phyloP scores from a whole-genome alignment of 345 rosid genomes.

The Lepidium aucheri region DNA sequence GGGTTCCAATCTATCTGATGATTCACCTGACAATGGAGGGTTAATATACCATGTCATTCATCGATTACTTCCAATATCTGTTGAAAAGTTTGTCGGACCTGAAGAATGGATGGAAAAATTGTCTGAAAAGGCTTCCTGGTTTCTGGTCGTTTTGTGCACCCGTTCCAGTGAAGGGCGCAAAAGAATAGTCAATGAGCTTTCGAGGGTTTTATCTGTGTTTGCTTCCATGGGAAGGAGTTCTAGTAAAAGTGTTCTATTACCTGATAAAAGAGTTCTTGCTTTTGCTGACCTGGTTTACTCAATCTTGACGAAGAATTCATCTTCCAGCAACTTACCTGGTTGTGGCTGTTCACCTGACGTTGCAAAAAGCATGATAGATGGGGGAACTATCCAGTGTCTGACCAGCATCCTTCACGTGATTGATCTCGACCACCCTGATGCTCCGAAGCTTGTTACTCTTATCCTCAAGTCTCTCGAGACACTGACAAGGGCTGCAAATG shows the following conservation, averaged over 20 bases:
- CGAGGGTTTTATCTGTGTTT: slow-evolving; percentile 63
- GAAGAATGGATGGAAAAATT: slow-evolving; percentile 86
- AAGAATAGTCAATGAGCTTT: slow-evolving; percentile 79
- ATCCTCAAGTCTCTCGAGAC: slow-evolving; percentile 81
- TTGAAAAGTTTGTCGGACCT: slow-evolving; percentile 65
- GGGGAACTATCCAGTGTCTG: slow-evolving; percentile 71
- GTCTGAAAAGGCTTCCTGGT: slow-evolving; percentile 90
- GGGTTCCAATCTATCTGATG: slow-evolving; percentile 51
- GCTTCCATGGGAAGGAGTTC: slow-evolving; percentile 62
- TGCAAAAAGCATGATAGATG: slow-evolving; percentile 94
- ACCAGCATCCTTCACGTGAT: slow-evolving; percentile 75
- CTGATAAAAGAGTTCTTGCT: slow-evolving; percentile 68
- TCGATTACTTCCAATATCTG: slow-evolving; percentile 60
- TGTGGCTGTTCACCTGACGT: slow-evolving; percentile 87
- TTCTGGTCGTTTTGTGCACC: slow-evolving; percentile 79
- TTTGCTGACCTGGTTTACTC: slow-evolving; percentile 73
- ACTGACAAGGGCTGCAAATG: slow-evolving; percentile 89
- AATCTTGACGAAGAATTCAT: slow-evolving; percentile 78
- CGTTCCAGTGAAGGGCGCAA: slow-evolving; percentile 92
- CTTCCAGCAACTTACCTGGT: slow-evolving; percentile 72
- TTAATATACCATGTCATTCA: slow-evolving; percentile 77
- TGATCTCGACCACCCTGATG: slow-evolving; percentile 95
- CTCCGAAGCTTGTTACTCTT: slow-evolving; percentile 81
- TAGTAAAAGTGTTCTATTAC: slow-evolving; percentile 43
- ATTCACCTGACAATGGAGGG: slow-evolving; percentile 49